Evolutionary conservation across 805 yeast genomes (phyloP), one percentile per base, ranked within the genome.

Genomic region (Candida loeiensis): DNA sequence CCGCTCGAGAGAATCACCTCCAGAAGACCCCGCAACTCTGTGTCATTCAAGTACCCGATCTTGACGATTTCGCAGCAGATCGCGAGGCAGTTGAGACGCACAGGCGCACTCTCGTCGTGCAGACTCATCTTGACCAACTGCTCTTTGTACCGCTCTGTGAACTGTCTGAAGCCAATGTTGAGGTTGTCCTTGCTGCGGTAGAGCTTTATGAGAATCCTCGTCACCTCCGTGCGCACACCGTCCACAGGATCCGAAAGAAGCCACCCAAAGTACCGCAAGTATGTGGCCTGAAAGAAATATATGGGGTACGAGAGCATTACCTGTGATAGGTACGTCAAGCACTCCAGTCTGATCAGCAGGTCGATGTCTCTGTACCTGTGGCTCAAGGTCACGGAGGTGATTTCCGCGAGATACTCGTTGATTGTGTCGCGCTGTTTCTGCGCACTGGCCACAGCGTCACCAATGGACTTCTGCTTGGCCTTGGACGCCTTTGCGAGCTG

Each of bases 321-420:
- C 13, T 61, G 65, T n/a, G 87, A 79, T 37, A 89, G 64, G 25
- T 73, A 70, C 6, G 58, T 50, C 50, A 86, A 66, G 40, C 95
- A 83, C 42, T 82, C 88, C 21, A 74, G 73, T 49, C 97, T 72
- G 25, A 90, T 84, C 4, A 58, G 56, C 4, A 81, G 76, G 53
- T 87, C 95, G 11, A 82, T 71, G 58, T 90, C 97, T 47, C 89
- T 79, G 56, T 85, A 85, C 48, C 97, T 68, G 53, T 82, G 86
- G 8, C 79, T 76, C 55, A 87, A 85, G 6, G 82, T 74, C 2
- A 82, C 70, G 47, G 76, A 79, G 22, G 80, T 74, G 7, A 85
- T 72, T 46, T 87, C 95, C 41, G 73, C 76, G 28, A 85, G 69
- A 40, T 77, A 76, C 38, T 71, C 79, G 26, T 73, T 75, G 3